Evolutionary conservation across 2,329 filamentous ascomycete genomes (phyloP).

Genomic region (Metarhizium album): DNA sequence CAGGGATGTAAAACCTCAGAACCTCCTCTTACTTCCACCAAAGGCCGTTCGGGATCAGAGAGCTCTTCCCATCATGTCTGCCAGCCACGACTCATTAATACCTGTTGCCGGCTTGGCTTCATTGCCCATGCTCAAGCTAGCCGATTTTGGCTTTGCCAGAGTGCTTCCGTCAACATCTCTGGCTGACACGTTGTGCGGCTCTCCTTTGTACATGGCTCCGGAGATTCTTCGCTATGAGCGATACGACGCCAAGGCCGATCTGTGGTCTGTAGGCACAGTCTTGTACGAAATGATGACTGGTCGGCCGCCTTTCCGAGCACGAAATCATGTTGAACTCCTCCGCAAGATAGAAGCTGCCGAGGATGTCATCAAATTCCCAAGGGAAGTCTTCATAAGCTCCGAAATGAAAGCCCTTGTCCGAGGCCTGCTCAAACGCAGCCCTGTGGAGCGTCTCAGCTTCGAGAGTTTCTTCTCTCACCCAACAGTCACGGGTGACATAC

Average conservation of each 20-base stretch:
- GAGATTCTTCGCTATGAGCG: constrained; percentile 96
- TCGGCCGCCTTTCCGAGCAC: constrained; percentile 79
- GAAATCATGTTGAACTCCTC: constrained; percentile 88
- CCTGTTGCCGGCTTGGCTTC: constrained; percentile 73
- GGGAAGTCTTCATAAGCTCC: constrained; percentile 57
- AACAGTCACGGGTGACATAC: constrained; percentile 65
- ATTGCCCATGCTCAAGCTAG: constrained; percentile 91
- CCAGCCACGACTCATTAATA: constrained; percentile 69
- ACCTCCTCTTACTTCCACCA: constrained; percentile 80
- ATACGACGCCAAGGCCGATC: constrained; percentile 91
- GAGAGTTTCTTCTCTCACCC: constrained; percentile 71
- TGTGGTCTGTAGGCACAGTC: constrained; percentile 96
- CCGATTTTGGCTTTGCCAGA: constrained; percentile 96
- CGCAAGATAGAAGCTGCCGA: constrained; percentile 84
- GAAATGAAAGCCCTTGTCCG: constrained; percentile 76
- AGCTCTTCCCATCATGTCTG: constrained; percentile 54
- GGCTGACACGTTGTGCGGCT: constrained; percentile 92
- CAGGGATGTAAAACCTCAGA: constrained; percentile 95
- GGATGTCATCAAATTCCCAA: constrained; percentile 74
- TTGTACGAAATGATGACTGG: constrained; percentile 92
- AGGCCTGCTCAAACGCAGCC: constrained; percentile 71
- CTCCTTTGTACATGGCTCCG: constrained; percentile 95
- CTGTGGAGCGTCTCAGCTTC: constrained; percentile 76
- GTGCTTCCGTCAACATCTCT: constrained; percentile 83
- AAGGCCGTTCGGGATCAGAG: constrained; percentile 53